These are phyloP conservation scores for Yamadazyma phyllophila DNA, from an alignment of 805 yeast species.

Conservation along the genomic window DNA sequence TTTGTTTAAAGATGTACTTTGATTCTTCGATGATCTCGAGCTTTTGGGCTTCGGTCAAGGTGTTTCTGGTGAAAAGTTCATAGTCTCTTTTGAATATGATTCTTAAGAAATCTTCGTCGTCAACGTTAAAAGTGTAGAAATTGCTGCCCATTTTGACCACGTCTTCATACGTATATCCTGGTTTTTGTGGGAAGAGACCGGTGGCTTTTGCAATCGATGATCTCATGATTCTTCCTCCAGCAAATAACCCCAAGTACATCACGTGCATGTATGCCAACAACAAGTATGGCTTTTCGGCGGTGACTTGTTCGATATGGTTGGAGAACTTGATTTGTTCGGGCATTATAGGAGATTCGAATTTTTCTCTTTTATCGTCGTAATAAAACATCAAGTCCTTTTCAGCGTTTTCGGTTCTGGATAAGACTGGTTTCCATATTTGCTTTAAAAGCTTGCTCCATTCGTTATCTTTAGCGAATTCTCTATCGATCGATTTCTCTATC, in stretches of 20 bases:
- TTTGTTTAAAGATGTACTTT: constrained; percentile 61
- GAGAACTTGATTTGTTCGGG: constrained; percentile 61
- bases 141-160: constrained; percentile 62
- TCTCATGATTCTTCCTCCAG: constrained; percentile 77
- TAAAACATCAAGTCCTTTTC: constrained; percentile 65
- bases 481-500: constrained; percentile 52
- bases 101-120: constrained; percentile 65
- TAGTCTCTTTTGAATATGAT: constrained; percentile 68
- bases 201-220: constrained; percentile 63
- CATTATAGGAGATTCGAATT: constrained; percentile 58
- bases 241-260: constrained; percentile 79
- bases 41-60: constrained; percentile 70
- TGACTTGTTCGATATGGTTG: constrained; percentile 54
- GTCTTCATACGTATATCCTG: constrained; percentile 63
- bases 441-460: constrained; percentile 48
- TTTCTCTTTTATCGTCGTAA: constrained; percentile 53
- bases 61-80: constrained; percentile 71
- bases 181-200: constrained; percentile 73
- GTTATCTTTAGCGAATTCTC: constrained; percentile 41
- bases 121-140: constrained; percentile 67
- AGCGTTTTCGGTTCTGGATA: constrained; percentile 58
- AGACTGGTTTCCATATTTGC: constrained; percentile 66
- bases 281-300: constrained; percentile 63
- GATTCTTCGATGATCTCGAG: constrained; percentile 67
- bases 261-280: constrained; percentile 82